Conservation (phyloP, 345 rosid species). For the Brassica nigra region DNA sequence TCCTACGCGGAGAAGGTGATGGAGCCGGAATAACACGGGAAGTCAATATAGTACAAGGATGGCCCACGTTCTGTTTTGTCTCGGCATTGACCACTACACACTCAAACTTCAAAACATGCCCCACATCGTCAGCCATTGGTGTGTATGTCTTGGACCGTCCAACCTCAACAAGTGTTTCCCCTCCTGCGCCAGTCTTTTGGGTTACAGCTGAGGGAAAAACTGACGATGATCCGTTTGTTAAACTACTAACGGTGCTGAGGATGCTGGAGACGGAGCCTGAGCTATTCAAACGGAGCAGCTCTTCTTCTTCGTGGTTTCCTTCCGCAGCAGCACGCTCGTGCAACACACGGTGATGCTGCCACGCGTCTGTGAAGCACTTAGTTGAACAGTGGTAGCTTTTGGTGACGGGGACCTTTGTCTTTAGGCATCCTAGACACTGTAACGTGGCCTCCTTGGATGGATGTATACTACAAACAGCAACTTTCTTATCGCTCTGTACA, state of each 20-base stretch:
- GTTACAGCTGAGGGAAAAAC: conserved; percentile 66
- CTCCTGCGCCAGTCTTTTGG: conserved; percentile 70
- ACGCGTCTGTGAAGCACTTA: conserved; percentile 91
- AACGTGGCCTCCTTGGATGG: conserved; percentile 86
- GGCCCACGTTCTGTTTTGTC: conserved; percentile 69
- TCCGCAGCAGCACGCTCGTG: conserved; percentile 92
- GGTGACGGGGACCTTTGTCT: conserved; percentile 78
- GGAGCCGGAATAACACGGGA: conserved; percentile 99
- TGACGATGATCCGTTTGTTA: conserved; percentile 75
- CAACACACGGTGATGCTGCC: conserved; percentile 97
- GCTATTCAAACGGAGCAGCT: conserved; percentile 70
- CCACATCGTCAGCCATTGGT: conserved; percentile 91
- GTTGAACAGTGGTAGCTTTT: conserved; percentile 95
- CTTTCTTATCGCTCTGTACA: conserved; percentile 89
- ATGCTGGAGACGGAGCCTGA: conserved; percentile 66
- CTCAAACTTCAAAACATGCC: conserved; percentile 91
- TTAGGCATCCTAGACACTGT: conserved; percentile 89
- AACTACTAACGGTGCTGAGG: conserved; percentile 50
- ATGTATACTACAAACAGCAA: conserved; percentile 85
- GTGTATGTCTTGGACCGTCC: conserved; percentile 89
- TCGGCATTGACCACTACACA: conserved; percentile 86
- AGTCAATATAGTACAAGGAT: conserved; percentile 63
- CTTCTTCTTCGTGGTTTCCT: conserved; percentile 87
- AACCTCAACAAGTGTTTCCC: conserved; percentile 94
- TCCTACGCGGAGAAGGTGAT: conserved; percentile 81